Evolutionary conservation across 1,284 basidiomycete species (phyloP).

Genomic region (Mycena citricolor): DNA sequence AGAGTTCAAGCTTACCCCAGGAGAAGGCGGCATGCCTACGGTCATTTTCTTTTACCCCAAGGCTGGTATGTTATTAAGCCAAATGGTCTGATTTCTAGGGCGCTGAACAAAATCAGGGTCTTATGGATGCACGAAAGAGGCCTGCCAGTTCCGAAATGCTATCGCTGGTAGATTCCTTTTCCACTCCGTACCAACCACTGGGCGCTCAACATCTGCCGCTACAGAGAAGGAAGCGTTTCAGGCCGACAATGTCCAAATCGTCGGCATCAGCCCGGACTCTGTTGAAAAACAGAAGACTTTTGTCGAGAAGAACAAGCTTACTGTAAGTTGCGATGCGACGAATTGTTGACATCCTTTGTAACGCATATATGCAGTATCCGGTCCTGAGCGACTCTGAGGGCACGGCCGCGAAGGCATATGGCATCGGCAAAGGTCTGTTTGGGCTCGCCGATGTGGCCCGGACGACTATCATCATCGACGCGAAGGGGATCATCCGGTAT

Average conservation of each 20-base stretch:
- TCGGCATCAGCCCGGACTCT: constrained; percentile 72
- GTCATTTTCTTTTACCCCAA: constrained; percentile 77
- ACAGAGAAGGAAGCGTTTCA: constrained; percentile 69
- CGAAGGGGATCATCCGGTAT: constrained; percentile 63
- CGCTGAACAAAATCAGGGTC: too few species aligned
- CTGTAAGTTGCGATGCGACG: constrained; percentile 39
- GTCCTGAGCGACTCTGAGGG: constrained; percentile 70
- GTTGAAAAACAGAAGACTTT: constrained; percentile 72
- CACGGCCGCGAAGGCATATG: constrained; percentile 60
- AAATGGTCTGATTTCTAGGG: constrained; percentile 6
- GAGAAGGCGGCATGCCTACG: constrained; percentile 38
- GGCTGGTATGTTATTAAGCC: constrained; percentile 45
- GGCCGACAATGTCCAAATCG: constrained; percentile 57
- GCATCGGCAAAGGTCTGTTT: constrained; percentile 61
- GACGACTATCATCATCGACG: constrained; percentile 75
- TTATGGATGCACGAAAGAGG: constrained; percentile 76
- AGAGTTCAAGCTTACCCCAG: constrained; percentile 34
- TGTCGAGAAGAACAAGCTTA: constrained; percentile 68
- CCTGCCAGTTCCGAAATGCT: constrained; percentile 77
- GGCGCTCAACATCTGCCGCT: constrained; percentile 1
- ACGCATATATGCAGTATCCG: constrained; percentile 54
- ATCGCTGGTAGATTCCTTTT: constrained; percentile 48
- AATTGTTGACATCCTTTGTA: neutral
- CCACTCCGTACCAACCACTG: neutral
- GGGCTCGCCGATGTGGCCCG: constrained; percentile 62